phyloP scores from a whole-genome alignment of 2,329 filamentous ascomycete genomes.

The Penicillium sp. region DNA sequence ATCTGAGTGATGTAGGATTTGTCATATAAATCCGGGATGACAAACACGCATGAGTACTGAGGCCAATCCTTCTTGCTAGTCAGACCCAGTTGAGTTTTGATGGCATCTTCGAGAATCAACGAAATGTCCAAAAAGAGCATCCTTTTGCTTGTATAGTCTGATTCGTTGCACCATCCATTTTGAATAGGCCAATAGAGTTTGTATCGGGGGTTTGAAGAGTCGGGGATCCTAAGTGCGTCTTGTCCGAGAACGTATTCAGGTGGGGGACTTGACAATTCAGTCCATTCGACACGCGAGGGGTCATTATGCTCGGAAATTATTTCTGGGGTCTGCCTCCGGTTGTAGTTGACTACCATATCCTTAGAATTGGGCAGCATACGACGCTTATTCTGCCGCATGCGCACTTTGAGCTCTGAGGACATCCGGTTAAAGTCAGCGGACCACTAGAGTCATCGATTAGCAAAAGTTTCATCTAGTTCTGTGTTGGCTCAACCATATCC shows the following conservation, averaged over 20 bases:
- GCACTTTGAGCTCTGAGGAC: conserved; percentile 82
- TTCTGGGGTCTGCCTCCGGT: conserved; percentile 80
- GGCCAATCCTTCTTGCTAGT: conserved; percentile 78
- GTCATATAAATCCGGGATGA: conserved; percentile 96
- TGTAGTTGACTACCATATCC: conserved; percentile 93
- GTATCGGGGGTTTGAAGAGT: conserved; percentile 86
- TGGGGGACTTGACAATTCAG: conserved; percentile 72
- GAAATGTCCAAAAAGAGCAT: conserved; percentile 86
- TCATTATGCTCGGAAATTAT: conserved; percentile 94
- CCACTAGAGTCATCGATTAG: conserved; percentile 47
- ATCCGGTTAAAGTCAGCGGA: conserved; percentile 74
- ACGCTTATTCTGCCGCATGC: conserved; percentile 92
- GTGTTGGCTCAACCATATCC: neutral
- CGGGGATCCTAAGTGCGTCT: conserved; percentile 82
- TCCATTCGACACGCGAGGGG: conserved; percentile 92
- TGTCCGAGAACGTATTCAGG: conserved; percentile 80
- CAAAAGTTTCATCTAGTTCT: neutral
- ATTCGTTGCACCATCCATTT: conserved; percentile 86
- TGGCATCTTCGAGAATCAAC: conserved; percentile 80
- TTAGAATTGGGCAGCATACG: conserved; percentile 97
- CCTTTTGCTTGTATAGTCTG: conserved; percentile 79
- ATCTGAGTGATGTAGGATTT: conserved; percentile 86
- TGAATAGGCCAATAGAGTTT: conserved; percentile 91
- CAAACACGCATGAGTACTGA: conserved; percentile 94
- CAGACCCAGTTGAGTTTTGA: conserved; percentile 81